Percentiles rank a stretch among this genome's conserved stretches.
These are phyloP conservation scores for Boletus edulis DNA, from an alignment of 768 basidiomycete species.

Conservation along the genomic window DNA sequence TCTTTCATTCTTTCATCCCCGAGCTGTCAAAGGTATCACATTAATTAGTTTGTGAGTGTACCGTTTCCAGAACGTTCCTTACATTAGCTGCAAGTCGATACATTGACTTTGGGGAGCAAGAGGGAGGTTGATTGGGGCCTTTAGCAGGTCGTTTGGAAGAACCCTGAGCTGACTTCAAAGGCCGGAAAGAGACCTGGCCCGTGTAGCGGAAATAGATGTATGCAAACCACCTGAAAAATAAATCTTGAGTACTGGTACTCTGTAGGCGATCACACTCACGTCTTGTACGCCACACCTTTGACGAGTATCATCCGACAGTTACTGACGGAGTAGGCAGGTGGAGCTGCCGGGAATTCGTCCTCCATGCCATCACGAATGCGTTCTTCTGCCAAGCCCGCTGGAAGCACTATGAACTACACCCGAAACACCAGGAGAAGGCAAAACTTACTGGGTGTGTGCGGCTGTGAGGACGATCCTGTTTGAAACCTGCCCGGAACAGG, in stretches of 20 bases:
- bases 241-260: background rate
- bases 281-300: slow-evolving; percentile 27
- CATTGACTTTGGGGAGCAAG: slow-evolving; percentile 39
- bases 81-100: slow-evolving; percentile 33
- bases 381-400: background rate
- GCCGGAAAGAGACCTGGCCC: slow-evolving; percentile 25
- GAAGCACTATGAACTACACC: background rate
- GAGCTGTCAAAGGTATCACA: slow-evolving; percentile 11
- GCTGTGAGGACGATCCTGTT: background rate
- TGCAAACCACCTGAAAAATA: slow-evolving; percentile 21
- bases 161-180: slow-evolving; percentile 20
- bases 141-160: background rate
- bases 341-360: background rate
- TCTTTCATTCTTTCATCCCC: slow-evolving; percentile 26
- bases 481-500: background rate
- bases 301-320: slow-evolving; percentile 27
- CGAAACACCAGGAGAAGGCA: background rate
- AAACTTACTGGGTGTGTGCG: slow-evolving; percentile 7
- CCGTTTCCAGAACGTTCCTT: background rate
- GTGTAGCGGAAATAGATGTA: slow-evolving; percentile 33
- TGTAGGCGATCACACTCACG: slow-evolving; percentile 16
- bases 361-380: background rate
- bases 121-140: background rate
- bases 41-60: background rate
- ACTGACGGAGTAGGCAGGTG: slow-evolving; percentile 24